Evolutionary conservation across 106 monocot genomes (phyloP).

Genomic region (Platanthera guangdongensis): DNA sequence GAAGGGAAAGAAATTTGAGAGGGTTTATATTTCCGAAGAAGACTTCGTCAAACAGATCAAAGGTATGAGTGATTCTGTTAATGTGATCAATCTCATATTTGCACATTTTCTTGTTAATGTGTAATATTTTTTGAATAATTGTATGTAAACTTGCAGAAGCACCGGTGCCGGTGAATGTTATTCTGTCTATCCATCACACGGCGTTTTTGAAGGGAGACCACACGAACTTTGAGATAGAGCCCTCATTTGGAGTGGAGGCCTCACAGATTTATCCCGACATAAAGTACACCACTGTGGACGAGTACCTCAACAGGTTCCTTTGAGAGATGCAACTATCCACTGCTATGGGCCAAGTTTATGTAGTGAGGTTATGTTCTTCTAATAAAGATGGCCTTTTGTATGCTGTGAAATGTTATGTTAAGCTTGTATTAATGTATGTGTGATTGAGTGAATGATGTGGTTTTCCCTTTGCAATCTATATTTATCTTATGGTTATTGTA

Average conservation of each 20-base stretch:
- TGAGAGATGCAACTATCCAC: background rate
- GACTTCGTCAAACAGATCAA: slow-evolving; percentile 24
- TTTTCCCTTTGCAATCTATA: too few relatives aligned
- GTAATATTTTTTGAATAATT: background rate
- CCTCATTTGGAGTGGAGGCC: slow-evolving; percentile 51
- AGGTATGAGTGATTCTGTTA: slow-evolving; percentile 9
- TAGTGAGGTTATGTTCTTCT: too few relatives aligned
- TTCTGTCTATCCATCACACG: slow-evolving; percentile 15
- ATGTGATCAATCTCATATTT: too few relatives aligned
- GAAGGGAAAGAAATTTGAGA: slow-evolving; percentile 32
- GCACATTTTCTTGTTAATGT: background rate
- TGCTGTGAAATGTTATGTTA: too few relatives aligned
- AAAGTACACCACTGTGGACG: slow-evolving; percentile 56
- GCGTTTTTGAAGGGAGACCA: slow-evolving; percentile 26
- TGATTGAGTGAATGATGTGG: too few relatives aligned
- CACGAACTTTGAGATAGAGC: slow-evolving; percentile 29
- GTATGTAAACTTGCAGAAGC: slow-evolving; percentile 8
- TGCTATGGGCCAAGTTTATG: too few relatives aligned
- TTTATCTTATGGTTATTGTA: too few relatives aligned
- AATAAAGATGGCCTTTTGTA: too few relatives aligned
- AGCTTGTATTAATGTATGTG: too few relatives aligned
- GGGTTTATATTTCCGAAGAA: slow-evolving; percentile 21
- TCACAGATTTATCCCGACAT: slow-evolving; percentile 56
- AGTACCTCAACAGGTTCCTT: slow-evolving; percentile 20
- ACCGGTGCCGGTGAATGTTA: slow-evolving; percentile 16